These are phyloP conservation scores for Scutellaria galericulata DNA, from an alignment of 257 asterid species.

Conservation along the genomic window DNA sequence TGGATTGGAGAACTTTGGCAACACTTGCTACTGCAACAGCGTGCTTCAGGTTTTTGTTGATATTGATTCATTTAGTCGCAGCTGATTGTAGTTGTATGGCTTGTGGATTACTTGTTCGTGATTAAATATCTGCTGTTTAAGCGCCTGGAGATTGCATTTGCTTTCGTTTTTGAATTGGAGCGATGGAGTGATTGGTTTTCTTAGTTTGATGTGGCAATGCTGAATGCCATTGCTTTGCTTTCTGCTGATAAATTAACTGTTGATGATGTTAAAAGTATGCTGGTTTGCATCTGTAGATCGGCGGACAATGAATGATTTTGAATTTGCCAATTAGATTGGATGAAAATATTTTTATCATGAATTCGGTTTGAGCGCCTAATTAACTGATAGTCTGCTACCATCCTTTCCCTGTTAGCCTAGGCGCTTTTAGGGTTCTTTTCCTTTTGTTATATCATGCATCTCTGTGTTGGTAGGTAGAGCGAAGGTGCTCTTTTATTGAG, in stretches of 20 bases:
- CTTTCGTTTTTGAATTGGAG: slow-evolving; percentile 22
- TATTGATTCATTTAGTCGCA: slow-evolving; percentile 17
- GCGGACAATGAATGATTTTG: neutral
- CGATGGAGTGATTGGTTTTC: slow-evolving; percentile 22
- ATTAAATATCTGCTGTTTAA: slow-evolving; percentile 12
- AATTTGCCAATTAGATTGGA: slow-evolving; percentile 1
- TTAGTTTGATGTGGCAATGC: slow-evolving; percentile 21
- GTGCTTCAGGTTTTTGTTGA: slow-evolving; percentile 59
- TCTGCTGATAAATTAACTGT: slow-evolving; percentile 17
- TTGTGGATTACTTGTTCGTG: neutral
- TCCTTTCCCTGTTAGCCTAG: slow-evolving; percentile 10
- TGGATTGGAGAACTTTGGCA: slow-evolving; percentile 66
- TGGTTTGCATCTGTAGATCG: slow-evolving; percentile 16
- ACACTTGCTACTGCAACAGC: slow-evolving; percentile 72
- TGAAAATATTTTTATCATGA: slow-evolving; percentile 2
- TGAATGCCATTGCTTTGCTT: slow-evolving; percentile 26
- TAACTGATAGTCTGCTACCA: neutral
- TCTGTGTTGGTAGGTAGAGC: slow-evolving; percentile 29
- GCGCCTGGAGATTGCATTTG: neutral
- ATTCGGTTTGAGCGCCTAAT: slow-evolving; percentile 11
- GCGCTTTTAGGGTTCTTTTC: slow-evolving; percentile 17
- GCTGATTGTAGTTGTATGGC: neutral
- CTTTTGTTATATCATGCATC: neutral
- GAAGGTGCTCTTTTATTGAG: slow-evolving; percentile 14
- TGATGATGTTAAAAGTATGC: slow-evolving; percentile 19